A percentile compares a stretch with the other conserved stretches of the same genome.
phyloP scores from a whole-genome alignment of 2,329 filamentous ascomycete species.

The Xylaria sp. region DNA sequence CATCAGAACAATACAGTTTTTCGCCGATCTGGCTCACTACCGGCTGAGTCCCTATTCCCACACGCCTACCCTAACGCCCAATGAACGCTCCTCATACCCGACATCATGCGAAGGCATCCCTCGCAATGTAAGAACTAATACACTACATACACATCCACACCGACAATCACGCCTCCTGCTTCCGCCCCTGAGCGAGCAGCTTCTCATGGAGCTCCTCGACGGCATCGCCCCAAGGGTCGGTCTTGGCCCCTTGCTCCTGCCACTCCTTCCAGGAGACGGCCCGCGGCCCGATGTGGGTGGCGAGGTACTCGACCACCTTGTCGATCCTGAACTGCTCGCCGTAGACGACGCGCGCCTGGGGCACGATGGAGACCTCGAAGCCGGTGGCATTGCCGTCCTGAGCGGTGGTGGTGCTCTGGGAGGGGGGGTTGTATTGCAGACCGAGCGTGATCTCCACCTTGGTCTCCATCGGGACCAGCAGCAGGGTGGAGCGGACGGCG shows the following conservation, averaged over 20 bases:
- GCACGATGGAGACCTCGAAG: conserved; percentile 57
- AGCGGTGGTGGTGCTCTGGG: conserved; percentile 46
- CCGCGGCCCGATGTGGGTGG: conserved; percentile 52
- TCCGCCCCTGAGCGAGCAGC: conserved; percentile 59
- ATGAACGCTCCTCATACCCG: not conserved
- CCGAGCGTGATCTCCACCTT: conserved; percentile 67
- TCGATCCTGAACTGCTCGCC: conserved; percentile 76
- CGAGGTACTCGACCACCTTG: conserved; percentile 74
- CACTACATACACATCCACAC: too few relatives aligned
- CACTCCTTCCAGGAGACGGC: conserved; percentile 41
- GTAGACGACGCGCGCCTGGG: conserved; percentile 68
- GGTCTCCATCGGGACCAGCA: conserved; percentile 67
- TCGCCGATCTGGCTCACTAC: not conserved
- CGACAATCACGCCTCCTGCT: conserved; percentile 35
- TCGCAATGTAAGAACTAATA: too few relatives aligned
- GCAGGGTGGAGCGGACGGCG: conserved; percentile 60
- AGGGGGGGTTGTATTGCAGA: too few relatives aligned
- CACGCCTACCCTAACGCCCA: not conserved
- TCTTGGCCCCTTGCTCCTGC: conserved; percentile 34
- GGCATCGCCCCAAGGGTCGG: conserved; percentile 55
- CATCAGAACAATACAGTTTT: not conserved
- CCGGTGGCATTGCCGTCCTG: too few relatives aligned
- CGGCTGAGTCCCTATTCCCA: not conserved
- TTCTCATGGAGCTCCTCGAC: conserved; percentile 58
- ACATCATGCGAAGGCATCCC: not conserved